Base-by-base conservation (phyloP, 1,284 basidiomycete species). In the Trichosporon coremiiforme region DNA sequence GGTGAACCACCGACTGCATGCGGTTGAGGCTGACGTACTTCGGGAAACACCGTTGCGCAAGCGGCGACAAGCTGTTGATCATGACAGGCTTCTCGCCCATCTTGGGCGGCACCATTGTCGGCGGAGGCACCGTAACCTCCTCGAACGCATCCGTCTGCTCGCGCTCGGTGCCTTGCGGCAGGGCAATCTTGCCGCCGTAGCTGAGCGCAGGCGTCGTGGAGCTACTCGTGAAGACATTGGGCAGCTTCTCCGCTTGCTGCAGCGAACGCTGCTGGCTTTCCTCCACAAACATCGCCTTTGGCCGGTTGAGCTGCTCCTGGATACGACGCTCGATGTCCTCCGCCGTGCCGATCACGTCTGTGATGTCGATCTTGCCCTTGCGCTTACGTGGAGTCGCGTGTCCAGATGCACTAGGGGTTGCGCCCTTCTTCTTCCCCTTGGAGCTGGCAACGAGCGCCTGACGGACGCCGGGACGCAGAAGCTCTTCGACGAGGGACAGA, bases 1-100 rank as follows among this genome's bases (percentile, higher is more conserved):
- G 91, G 83, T 92, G 98, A 13, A 99, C 91, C 68, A 97, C 94
- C 7, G 93, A 96, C 81, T 99, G 97, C 72, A 99, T 91, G 73
- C 97, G 88, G 80, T 99, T 99, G 73, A 99, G 86, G 20, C 90
- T 87, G 63, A 87, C 85, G 80, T 99, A 99, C 31, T 93, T 93
- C 90, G 91, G 89, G 83, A 99, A 98, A 35, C 93, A 97, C n/a
- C 92, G 91, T 76, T 85, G 87, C 2, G 91, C 90, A 25, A 99
- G 84, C 6, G 87, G 86, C 64, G 96, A 92, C 36, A 99, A 87
- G 70, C 94, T 90, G 5, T 85, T 77, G 12, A 98, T 87, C 7
- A 86, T 84, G 45, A 98, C 87, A 2, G 92, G 87, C 22, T 90
- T 88, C 82, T 99, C 97, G 10, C 85, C 86, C 10, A 80, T 79